Percentiles rank a stretch among this genome's conserved stretches.
Evolutionary conservation across 2,329 filamentous ascomycete species (phyloP).

Genomic region (Simplicillium sp.): DNA sequence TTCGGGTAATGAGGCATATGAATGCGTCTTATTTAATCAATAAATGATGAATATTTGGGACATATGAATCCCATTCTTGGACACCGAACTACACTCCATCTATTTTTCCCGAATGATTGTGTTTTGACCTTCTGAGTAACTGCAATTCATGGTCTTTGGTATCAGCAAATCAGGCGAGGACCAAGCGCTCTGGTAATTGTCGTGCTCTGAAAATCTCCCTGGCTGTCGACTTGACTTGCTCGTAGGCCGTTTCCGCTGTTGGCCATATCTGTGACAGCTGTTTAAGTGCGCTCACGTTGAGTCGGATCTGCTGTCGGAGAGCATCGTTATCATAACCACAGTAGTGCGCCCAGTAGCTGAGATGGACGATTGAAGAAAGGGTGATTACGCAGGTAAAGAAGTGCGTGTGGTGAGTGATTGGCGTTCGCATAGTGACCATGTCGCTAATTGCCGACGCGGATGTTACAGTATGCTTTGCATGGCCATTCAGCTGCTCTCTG

Average conservation of each 20-base stretch:
- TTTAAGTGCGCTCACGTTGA: not conserved
- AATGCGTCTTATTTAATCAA: not conserved
- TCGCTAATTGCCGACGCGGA: conserved; percentile 70
- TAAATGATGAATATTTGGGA: not conserved
- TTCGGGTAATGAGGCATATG: not conserved
- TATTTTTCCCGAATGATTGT: too few relatives aligned
- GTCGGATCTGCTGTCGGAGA: not conserved
- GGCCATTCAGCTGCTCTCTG: too few relatives aligned
- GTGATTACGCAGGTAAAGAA: conserved; percentile 78
- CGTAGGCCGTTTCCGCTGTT: not conserved
- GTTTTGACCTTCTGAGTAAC: too few relatives aligned
- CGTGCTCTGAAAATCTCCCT: too few relatives aligned
- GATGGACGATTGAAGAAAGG: conserved; percentile 68
- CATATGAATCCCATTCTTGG: too few relatives aligned
- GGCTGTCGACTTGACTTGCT: not conserved
- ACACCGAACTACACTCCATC: too few relatives aligned
- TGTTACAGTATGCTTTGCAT: conserved; percentile 66
- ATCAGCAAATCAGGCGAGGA: too few relatives aligned
- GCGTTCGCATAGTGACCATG: conserved; percentile 63
- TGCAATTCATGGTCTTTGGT: too few relatives aligned
- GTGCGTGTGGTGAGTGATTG: conserved; percentile 64
- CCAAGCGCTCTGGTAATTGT: too few relatives aligned
- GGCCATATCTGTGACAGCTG: not conserved
- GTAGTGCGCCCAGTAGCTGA: conserved; percentile 58
- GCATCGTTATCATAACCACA: too few relatives aligned